phyloP scores from a whole-genome alignment of 2,329 filamentous ascomycete species.

The Grosmannia huntii region DNA sequence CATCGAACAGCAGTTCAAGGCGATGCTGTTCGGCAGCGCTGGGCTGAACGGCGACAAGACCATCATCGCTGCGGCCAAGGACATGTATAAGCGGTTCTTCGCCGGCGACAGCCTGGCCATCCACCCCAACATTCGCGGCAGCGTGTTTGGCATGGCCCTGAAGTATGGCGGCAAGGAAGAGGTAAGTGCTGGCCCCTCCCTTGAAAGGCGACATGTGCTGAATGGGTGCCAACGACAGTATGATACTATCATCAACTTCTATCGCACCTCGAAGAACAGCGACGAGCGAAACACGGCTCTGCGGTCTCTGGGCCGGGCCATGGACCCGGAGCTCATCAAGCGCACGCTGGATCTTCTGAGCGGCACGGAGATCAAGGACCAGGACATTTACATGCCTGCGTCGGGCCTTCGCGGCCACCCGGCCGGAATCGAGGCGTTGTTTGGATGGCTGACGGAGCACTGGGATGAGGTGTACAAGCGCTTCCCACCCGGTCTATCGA shows the following conservation, averaged over 20 bases:
- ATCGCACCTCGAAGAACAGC: conserved; percentile 59
- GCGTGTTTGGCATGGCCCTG: conserved; percentile 74
- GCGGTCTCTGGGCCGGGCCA: conserved; percentile 67
- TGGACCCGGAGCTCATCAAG: conserved; percentile 67
- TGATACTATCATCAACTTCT: conserved; percentile 62
- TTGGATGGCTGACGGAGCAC: conserved; percentile 71
- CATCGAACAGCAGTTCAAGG: conserved; percentile 89
- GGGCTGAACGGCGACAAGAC: conserved; percentile 68
- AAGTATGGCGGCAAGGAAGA: conserved; percentile 77
- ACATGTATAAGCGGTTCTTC: conserved; percentile 81
- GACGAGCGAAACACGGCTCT: conserved; percentile 90
- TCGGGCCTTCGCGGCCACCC: conserved; percentile 64
- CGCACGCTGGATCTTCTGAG: conserved; percentile 64
- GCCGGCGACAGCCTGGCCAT: conserved; percentile 68
- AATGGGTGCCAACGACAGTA: conserved; percentile 37
- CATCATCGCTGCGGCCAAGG: conserved; percentile 67
- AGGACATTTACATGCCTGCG: conserved; percentile 86
- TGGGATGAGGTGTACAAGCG: conserved; percentile 76
- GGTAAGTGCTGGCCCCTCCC: conserved; percentile 27
- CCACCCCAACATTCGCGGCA: conserved; percentile 80
- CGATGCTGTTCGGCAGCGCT: conserved; percentile 73
- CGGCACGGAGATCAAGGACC: conserved; percentile 75
- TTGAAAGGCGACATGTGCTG: background rate
- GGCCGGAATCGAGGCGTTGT: conserved; percentile 69
- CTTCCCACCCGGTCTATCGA: conserved; percentile 73